These are phyloP conservation scores for Diaporthe capsici DNA, from an alignment of 2,329 filamentous ascomycete species.

Conservation along the genomic window DNA sequence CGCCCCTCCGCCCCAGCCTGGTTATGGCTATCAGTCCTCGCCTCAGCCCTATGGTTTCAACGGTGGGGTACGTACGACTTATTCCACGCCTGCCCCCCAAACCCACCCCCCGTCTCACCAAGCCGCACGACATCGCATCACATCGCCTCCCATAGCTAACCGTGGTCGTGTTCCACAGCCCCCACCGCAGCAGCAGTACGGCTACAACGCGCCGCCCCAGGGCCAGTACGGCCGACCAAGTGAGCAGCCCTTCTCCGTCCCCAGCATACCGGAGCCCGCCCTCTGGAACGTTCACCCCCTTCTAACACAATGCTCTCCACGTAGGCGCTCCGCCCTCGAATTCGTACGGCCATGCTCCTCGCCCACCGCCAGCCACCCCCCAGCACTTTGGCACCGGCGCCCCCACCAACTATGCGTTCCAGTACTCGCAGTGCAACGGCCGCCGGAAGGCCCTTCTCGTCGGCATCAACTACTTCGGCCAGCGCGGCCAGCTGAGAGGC, in stretches of 20 bases:
- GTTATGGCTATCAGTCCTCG: conserved; percentile 62
- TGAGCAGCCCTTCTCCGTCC: conserved; percentile 49
- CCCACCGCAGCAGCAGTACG: conserved; percentile 59
- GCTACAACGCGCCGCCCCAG: conserved; percentile 56
- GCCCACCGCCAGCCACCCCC: conserved; percentile 75
- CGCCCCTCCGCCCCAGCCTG: conserved; percentile 56
- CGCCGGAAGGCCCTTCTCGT: conserved; percentile 90
- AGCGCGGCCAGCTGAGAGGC: conserved; percentile 89
- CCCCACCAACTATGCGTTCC: conserved; percentile 84
- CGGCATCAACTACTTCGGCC: conserved; percentile 97
- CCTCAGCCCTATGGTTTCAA: conserved; percentile 58
- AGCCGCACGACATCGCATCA: background rate
- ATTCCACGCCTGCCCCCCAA: background rate
- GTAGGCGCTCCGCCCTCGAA: conserved; percentile 45
- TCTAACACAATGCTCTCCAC: conserved; percentile 22
- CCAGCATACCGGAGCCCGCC: background rate
- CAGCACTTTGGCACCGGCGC: conserved; percentile 86
- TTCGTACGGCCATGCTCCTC: conserved; percentile 71
- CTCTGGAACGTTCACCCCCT: background rate
- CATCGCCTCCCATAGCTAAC: conserved; percentile 9
- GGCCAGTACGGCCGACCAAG: conserved; percentile 65
- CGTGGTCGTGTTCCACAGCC: conserved; percentile 47
- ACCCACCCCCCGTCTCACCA: conserved; percentile 33
- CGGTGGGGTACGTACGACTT: conserved; percentile 33
- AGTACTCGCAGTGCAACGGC: conserved; percentile 93